Evolutionary conservation across 2,329 filamentous ascomycete species (phyloP).

Genomic region (Calycina marina): DNA sequence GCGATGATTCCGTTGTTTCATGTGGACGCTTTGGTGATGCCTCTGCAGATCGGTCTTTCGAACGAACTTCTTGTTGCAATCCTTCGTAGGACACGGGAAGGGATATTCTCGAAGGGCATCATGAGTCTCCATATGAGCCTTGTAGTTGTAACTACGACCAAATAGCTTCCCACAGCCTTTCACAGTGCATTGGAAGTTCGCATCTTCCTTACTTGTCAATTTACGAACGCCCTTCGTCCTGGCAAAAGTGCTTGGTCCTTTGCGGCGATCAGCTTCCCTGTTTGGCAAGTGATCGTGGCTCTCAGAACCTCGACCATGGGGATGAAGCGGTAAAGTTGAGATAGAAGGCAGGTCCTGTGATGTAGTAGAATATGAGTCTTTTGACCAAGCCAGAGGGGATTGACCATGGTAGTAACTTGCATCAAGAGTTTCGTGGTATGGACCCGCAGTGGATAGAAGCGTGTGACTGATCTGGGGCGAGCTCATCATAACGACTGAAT

Average conservation of each 20-base stretch:
- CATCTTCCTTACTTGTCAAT: constrained; percentile 51
- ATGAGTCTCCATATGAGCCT: constrained; percentile 74
- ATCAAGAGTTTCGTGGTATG: constrained; percentile 19
- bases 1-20: constrained; percentile 53
- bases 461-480: constrained; percentile 15
- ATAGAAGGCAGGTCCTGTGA: constrained; percentile 17
- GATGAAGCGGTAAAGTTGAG: constrained; percentile 15
- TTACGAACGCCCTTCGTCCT: constrained; percentile 28
- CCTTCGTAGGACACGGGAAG: constrained; percentile 48
- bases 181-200: constrained; percentile 54
- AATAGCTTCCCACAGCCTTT: constrained; percentile 65
- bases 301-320: constrained; percentile 17
- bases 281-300: constrained; percentile 12
- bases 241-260: constrained; percentile 13
- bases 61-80: constrained; percentile 64
- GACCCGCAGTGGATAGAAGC: constrained; percentile 11
- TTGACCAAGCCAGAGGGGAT: constrained; percentile 15
- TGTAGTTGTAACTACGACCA: constrained; percentile 74
- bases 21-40: constrained; percentile 53
- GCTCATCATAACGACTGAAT: constrained; percentile 14
- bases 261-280: constrained; percentile 10
- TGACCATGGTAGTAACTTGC: constrained; percentile 17
- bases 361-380: constrained; percentile 15
- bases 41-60: constrained; percentile 64
- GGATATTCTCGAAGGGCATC: constrained; percentile 58